These are phyloP conservation scores for Trichophyton simii DNA, from an alignment of 2,329 filamentous ascomycete genomes.

Conservation along the genomic window DNA sequence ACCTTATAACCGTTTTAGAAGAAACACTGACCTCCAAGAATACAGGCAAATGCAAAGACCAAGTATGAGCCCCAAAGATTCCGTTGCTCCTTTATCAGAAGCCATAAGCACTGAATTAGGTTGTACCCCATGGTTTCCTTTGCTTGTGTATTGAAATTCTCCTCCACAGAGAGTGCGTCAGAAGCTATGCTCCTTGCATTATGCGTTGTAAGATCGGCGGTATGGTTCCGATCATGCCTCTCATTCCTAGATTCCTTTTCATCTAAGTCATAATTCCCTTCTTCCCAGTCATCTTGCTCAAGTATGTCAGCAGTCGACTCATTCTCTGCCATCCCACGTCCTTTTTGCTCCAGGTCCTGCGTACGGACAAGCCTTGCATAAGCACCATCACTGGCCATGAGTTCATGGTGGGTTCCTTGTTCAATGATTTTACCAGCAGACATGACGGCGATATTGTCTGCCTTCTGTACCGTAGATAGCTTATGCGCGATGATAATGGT, in stretches of 20 bases:
- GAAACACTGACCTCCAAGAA: slow-evolving; percentile 31
- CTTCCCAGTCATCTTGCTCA: background rate
- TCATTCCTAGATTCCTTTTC: slow-evolving; percentile 3
- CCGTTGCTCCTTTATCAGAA: background rate
- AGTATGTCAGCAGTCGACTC: background rate
- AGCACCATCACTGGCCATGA: slow-evolving; percentile 22
- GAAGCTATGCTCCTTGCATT: slow-evolving; percentile 7
- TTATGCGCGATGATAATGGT: slow-evolving; percentile 21
- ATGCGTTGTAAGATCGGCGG: background rate
- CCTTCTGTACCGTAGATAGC: slow-evolving; percentile 19
- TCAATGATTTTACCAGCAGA: slow-evolving; percentile 18
- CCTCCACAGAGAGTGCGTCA: slow-evolving; percentile 12
- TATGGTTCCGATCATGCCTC: slow-evolving; percentile 16
- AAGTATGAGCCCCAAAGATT: slow-evolving; percentile 12
- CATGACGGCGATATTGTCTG: slow-evolving; percentile 22
- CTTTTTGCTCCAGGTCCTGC: slow-evolving; percentile 22
- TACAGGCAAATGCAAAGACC: slow-evolving; percentile 37
- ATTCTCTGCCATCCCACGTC: background rate
- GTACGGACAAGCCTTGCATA: slow-evolving; percentile 33
- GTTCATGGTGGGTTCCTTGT: slow-evolving; percentile 16
- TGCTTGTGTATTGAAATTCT: background rate
- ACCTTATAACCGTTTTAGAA: background rate
- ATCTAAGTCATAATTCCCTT: background rate
- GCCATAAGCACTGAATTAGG: slow-evolving; percentile 17
- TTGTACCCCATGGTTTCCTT: slow-evolving; percentile 12